A percentile compares a stretch with the other conserved stretches of the same genome.
Conservation (phyloP, 2,329 filamentous ascomycete species). For the Cercospora berteroae region DNA sequence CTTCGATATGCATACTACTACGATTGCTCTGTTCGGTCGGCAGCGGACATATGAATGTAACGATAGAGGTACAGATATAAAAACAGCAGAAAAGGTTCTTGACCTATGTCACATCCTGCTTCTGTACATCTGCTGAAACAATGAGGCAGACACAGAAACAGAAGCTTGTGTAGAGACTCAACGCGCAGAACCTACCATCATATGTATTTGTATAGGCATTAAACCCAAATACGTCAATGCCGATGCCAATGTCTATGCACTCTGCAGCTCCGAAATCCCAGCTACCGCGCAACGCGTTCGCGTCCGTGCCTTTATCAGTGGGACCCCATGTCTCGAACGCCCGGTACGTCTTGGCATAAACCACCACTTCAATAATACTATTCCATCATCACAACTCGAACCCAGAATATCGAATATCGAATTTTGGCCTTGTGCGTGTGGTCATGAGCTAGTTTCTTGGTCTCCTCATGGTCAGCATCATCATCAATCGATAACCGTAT, state of each 20-base stretch:
- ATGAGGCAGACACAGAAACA: too few species aligned
- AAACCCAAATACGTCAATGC: too few species aligned
- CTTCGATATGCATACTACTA: not conserved
- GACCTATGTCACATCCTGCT: too few species aligned
- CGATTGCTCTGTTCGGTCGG: not conserved
- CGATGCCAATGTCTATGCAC: not conserved
- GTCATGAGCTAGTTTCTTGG: conserved; percentile 3
- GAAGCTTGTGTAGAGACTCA: too few species aligned
- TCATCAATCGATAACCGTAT: not conserved
- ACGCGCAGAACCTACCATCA: too few species aligned
- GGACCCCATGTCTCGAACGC: not conserved
- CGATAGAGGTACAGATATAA: not conserved
- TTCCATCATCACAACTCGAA: not conserved
- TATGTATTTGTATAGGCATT: too few species aligned
- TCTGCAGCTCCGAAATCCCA: not conserved
- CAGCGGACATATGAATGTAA: not conserved
- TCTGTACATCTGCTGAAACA: too few species aligned
- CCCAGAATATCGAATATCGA: conserved; percentile 1
- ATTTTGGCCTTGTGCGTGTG: conserved; percentile 6
- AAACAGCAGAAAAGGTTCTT: not conserved
- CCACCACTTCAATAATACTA: not conserved
- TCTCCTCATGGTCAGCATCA: not conserved
- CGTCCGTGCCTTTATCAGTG: not conserved
- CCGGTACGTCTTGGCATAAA: conserved; percentile 1
- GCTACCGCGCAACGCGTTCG: not conserved